Evolutionary conservation across 2,329 filamentous ascomycete species (phyloP).

Genomic region (Phialophora macrospora): DNA sequence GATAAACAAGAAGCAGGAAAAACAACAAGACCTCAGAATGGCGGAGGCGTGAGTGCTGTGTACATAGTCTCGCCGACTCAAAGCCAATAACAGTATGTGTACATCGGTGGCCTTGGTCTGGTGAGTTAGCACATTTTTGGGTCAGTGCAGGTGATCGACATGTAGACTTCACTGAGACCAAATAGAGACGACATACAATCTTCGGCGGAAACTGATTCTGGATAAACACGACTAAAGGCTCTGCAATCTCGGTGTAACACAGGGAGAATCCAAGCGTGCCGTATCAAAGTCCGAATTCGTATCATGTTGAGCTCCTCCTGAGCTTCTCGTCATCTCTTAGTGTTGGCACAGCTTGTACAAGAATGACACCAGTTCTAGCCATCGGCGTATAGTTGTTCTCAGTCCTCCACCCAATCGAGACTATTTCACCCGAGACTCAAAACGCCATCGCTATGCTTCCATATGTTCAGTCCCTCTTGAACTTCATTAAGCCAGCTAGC

Average conservation of each 20-base stretch:
- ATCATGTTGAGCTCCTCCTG: background rate
- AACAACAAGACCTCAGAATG: too few species aligned
- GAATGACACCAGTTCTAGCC: conserved; percentile 1
- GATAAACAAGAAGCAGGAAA: background rate
- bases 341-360: conserved; percentile 9
- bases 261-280: background rate
- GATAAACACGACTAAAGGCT: background rate
- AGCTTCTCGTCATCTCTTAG: background rate
- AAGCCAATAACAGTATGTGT: too few species aligned
- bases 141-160: too few species aligned
- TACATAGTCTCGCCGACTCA: too few species aligned
- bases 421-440: conserved; percentile 1
- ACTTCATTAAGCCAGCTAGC: conserved; percentile 9
- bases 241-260: background rate
- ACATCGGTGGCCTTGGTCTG: too few species aligned
- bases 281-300: background rate
- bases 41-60: too few species aligned
- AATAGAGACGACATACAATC: background rate
- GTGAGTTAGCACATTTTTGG: too few species aligned
- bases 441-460: conserved; percentile 31
- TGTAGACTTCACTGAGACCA: background rate
- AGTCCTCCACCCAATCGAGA: background rate
- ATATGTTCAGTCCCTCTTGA: conserved; percentile 12
- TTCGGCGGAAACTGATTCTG: too few species aligned
- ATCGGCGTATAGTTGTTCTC: conserved; percentile 4